Percentiles rank a stretch among this genome's conserved stretches.
phyloP scores from a whole-genome alignment of 257 asterid species.

The Petunia secreta region DNA sequence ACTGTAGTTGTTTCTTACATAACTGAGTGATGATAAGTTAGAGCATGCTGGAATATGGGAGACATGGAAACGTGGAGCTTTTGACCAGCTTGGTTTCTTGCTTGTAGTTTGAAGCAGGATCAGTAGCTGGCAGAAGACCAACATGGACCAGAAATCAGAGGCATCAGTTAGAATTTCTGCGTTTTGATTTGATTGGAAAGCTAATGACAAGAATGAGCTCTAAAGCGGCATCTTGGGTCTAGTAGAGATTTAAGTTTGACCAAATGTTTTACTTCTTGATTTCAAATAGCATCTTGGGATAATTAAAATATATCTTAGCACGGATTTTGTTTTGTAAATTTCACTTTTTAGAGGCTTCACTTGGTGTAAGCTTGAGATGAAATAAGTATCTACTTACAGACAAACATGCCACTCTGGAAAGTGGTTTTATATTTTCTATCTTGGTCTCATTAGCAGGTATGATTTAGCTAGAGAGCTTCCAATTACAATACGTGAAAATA shows the following conservation, averaged over 20 bases:
- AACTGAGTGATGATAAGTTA: neutral
- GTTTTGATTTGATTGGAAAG: neutral
- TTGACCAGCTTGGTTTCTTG: neutral
- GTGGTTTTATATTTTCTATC: neutral
- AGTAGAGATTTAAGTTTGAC: neutral
- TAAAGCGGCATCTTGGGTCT: neutral
- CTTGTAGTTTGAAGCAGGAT: neutral
- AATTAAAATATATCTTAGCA: neutral
- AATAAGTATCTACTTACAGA: neutral
- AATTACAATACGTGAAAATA: no score
- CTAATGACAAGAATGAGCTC: constrained; percentile 7
- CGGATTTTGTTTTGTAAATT: neutral
- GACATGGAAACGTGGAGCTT: neutral
- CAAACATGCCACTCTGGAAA: neutral
- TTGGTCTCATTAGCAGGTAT: no score
- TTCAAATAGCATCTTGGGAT: neutral
- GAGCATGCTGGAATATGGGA: neutral
- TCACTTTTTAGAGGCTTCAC: neutral
- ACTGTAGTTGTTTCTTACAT: constrained; percentile 26
- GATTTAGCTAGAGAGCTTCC: no score
- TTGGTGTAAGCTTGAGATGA: neutral
- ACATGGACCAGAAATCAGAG: neutral
- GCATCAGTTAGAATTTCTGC: constrained; percentile 17
- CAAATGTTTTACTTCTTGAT: neutral
- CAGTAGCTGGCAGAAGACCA: neutral